These are phyloP conservation scores for Beta lomatogona DNA, from an alignment of 179 eudicot species.

Conservation along the genomic window DNA sequence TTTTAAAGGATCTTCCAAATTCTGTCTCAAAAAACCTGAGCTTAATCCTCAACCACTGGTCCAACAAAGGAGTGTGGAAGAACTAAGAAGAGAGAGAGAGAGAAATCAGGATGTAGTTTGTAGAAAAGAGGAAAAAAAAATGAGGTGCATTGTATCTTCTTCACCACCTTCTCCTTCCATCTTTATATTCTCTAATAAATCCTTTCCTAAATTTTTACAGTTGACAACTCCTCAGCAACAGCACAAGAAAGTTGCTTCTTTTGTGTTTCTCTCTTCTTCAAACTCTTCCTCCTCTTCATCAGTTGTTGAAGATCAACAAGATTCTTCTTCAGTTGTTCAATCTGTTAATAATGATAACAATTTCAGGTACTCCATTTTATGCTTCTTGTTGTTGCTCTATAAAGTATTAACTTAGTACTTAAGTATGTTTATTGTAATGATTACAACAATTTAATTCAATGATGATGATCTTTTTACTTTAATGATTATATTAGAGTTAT, in stretches of 20 bases:
- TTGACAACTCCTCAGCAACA: constrained; percentile 6
- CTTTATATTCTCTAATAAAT: constrained; percentile 14
- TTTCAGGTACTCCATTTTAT: constrained; percentile 26
- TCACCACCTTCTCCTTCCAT: constrained; percentile 10
- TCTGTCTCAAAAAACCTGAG: neutral
- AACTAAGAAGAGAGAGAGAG: neutral
- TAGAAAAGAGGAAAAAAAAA: neutral
- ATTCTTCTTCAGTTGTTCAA: constrained; percentile 4
- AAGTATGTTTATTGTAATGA: neutral
- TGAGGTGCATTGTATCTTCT: constrained; percentile 8
- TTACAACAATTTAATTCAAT: neutral
- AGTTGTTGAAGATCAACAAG: constrained; percentile 20
- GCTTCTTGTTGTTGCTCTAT: neutral
- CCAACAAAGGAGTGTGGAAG: neutral
- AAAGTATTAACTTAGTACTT: neutral
- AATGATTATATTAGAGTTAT: neutral
- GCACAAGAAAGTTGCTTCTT: neutral
- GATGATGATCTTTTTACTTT: neutral
- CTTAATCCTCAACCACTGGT: constrained; percentile 19
- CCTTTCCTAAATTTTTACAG: constrained; percentile 7
- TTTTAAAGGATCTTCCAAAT: neutral
- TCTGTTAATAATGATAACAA: constrained; percentile 6
- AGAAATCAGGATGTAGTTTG: neutral
- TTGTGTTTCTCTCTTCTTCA: constrained; percentile 18
- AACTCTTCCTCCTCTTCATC: constrained; percentile 20